A percentile compares a stretch with the other conserved stretches of the same genome.
These are phyloP conservation scores for Entomortierella lignicola DNA, from an alignment of 192 early-diverging fungal species.

Conservation along the genomic window DNA sequence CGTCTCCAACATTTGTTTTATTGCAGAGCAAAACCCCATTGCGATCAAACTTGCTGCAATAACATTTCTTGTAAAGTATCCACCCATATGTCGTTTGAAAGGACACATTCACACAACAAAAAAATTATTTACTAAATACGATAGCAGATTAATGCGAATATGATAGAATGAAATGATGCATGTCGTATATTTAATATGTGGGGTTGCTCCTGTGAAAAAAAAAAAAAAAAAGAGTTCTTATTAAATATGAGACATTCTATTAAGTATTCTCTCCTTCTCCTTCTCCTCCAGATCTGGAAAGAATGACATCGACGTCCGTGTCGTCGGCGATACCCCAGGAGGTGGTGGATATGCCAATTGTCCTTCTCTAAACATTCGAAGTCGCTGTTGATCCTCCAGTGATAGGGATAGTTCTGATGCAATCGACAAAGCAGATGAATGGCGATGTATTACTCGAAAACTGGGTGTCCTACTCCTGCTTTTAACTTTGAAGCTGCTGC, in stretches of 20 bases:
- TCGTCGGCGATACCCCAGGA: conserved; percentile 4
- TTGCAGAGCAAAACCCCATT: neutral
- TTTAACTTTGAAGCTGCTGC: no score
- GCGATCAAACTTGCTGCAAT: no score
- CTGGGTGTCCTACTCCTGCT: neutral
- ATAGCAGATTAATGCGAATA: no score
- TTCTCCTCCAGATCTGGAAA: conserved; percentile 11
- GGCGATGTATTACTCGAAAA: neutral
- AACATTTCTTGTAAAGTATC: no score
- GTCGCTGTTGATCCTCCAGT: conserved; percentile 2
- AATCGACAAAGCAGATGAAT: neutral
- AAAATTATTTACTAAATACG: no score
- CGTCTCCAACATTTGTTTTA: no score
- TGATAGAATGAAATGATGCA: no score
- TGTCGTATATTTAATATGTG: no score
- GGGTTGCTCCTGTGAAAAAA: neutral
- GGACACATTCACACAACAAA: no score
- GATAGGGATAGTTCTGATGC: neutral
- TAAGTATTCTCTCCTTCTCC: conserved; percentile 17
- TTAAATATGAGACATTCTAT: neutral
- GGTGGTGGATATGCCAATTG: conserved; percentile 31
- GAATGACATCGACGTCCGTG: neutral
- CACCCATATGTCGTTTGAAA: no score
- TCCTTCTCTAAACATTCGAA: conserved; percentile 8
- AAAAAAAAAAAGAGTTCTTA: neutral